Evolutionary conservation across 2,329 filamentous ascomycete genomes (phyloP).

Genomic region (Colletotrichum sp.): DNA sequence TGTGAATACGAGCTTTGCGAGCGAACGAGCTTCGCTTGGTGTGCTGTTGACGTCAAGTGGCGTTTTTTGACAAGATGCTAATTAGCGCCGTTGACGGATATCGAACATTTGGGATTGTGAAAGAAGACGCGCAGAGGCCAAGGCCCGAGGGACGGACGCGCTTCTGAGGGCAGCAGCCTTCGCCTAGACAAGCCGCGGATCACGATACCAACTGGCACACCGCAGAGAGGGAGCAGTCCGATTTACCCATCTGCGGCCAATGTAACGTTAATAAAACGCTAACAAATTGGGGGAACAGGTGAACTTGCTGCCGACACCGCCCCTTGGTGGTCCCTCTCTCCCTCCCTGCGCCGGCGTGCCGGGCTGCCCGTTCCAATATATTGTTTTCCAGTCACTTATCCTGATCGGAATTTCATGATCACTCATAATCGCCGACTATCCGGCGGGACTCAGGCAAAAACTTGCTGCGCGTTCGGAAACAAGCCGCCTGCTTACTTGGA

Average conservation of each 20-base stretch:
- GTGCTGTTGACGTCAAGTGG: not conserved
- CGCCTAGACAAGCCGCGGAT: not conserved
- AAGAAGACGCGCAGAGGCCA: not conserved
- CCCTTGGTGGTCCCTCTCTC: not conserved
- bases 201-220: not conserved
- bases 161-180: not conserved
- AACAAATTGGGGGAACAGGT: not conserved
- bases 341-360: not conserved
- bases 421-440: not conserved
- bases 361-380: not conserved
- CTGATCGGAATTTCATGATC: not conserved
- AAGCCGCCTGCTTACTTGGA: not conserved
- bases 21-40: not conserved
- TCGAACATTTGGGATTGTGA: not conserved
- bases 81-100: not conserved
- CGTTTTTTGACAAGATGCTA: not conserved
- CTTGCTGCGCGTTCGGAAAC: not conserved
- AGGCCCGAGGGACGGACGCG: not conserved
- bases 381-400: not conserved
- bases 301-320: not conserved
- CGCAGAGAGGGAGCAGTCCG: not conserved
- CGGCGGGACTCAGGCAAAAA: not conserved
- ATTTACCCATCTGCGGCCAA: not conserved
- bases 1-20: not conserved
- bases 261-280: constrained; percentile 8